Conservation (phyloP, 1,139 yeast genomes). For the Saccharomycopsis hybrid region DNA sequence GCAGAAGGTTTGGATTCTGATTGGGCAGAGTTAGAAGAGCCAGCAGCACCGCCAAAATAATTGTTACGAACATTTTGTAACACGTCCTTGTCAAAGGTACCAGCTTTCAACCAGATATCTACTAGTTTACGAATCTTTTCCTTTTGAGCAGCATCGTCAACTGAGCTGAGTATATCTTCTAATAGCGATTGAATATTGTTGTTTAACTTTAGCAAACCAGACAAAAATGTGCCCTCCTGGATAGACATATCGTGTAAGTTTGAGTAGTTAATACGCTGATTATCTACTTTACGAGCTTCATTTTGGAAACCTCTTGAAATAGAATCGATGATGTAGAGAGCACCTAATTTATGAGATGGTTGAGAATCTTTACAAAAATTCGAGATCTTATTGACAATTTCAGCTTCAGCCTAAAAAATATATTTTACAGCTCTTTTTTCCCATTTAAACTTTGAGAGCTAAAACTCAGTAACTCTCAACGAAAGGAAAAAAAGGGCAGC, state of each 20-base stretch:
- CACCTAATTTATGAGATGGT: constrained; percentile 79
- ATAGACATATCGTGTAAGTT: constrained; percentile 26
- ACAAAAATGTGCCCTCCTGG: constrained; percentile 11
- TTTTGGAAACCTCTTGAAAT: constrained; percentile 82
- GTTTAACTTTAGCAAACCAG: constrained; percentile 25
- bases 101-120: constrained; percentile 89
- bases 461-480: no score
- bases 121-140: constrained; percentile 77
- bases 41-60: constrained; percentile 37
- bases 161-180: constrained; percentile 23
- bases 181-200: constrained; percentile 29
- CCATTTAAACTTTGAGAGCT: no score
- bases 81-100: constrained; percentile 58
- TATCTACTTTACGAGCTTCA: constrained; percentile 46
- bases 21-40: not conserved
- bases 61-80: constrained; percentile 53
- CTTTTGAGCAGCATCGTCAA: constrained; percentile 39
- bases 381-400: constrained; percentile 13
- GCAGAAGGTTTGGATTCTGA: constrained; percentile 1
- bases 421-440: no score
- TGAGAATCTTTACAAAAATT: constrained; percentile 59
- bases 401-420: constrained; percentile 12
- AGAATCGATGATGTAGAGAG: constrained; percentile 86
- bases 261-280: constrained; percentile 16
- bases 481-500: no score